Evolutionary conservation across 768 basidiomycete genomes (phyloP), one percentile per base, ranked within the genome.

Genomic region (Fomitopsis serialis): DNA sequence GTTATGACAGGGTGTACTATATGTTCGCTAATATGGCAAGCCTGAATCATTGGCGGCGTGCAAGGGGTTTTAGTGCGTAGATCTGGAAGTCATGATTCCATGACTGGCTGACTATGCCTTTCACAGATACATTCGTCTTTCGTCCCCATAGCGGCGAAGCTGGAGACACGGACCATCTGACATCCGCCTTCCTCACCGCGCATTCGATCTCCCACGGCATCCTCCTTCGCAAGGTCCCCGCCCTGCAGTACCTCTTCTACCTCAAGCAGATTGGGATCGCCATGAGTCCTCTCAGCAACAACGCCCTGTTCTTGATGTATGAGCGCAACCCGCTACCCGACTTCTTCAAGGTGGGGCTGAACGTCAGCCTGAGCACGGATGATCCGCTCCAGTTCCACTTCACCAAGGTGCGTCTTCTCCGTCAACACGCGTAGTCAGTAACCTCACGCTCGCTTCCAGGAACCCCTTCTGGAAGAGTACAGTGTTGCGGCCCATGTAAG

Each of bases 131-230:
- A 0, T 95, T 99, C 66, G 95, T 98, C 40, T 82, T 99, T 55
- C 87, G 97, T 29, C 97, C 97, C 0, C 97, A 99, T 68, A 89
- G 89, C 29, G 97, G 97, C 48, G 97, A 99, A 76, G 97, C 97
- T 0, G 97, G 97, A 25, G 97, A 99, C 66, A 90, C 97, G 0
- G 97, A 98, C 67, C 97, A 99, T 67, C 80, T 99, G 11, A 91
- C 95, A 0, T 92, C 97, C 2, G 90, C 96, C 2, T 99, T 93
- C 81, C 78, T 99, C 22, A 93, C 93, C 1, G 89, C 95, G 2
- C 96, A 98, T 65, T 98, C 95, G 1, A 98, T 99, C 65, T 98
- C 97, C 10, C 97, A 99, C 63, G 97, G 97, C n/a, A 99, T 99
- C 68, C 76, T 98, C 19, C 80, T 99, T 9, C 88, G 97, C 54